Evolutionary conservation across 306 rosid species (phyloP).

Genomic region (Casuarina glauca): DNA sequence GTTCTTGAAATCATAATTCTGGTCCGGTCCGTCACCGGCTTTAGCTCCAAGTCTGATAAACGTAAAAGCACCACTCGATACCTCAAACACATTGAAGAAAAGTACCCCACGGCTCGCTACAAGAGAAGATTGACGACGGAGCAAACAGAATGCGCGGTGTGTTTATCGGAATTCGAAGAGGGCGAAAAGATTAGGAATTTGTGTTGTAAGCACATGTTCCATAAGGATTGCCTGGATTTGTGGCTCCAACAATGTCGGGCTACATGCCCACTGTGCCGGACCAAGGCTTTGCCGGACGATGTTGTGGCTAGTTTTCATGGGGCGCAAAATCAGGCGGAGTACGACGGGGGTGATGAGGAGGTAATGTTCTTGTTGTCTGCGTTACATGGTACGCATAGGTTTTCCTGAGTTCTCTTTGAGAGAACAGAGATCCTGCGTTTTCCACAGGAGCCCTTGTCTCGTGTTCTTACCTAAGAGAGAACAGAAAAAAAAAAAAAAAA

Average conservation of each 20-base stretch:
- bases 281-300: conserved; percentile 70
- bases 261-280: conserved; percentile 90
- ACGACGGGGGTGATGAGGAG: conserved; percentile 56
- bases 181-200: conserved; percentile 70
- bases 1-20: conserved; percentile 47
- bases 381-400: conserved; percentile 56
- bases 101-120: conserved; percentile 55
- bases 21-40: conserved; percentile 36
- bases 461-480: neutral
- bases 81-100: conserved; percentile 69
- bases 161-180: conserved; percentile 73
- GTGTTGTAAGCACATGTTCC: conserved; percentile 78
- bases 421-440: neutral
- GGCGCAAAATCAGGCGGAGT: conserved; percentile 61
- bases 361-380: conserved; percentile 56
- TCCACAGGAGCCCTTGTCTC: neutral
- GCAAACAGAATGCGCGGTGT: conserved; percentile 62
- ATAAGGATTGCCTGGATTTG: conserved; percentile 72
- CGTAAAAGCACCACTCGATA: conserved; percentile 58
- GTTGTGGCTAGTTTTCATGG: conserved; percentile 50
- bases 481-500: neutral
- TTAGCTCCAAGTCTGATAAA: conserved; percentile 39
- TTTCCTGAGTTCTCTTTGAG: conserved; percentile 29
- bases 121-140: conserved; percentile 9
- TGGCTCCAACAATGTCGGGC: conserved; percentile 78